Conservation (phyloP, 2,329 filamentous ascomycete species). For the Escovopsis weberi region DNA sequence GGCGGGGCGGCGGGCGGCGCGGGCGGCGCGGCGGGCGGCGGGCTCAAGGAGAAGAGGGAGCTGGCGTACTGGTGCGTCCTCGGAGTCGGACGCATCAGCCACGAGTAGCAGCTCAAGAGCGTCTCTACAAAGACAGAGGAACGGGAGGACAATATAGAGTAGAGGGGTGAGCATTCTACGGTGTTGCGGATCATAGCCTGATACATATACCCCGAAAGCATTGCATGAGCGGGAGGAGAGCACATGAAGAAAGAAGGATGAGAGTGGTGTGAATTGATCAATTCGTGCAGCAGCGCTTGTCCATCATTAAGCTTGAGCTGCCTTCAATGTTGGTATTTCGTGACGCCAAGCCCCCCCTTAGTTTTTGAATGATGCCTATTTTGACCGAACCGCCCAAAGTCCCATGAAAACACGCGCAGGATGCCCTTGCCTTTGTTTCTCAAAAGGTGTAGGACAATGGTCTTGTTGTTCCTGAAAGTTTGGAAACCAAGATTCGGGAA, state of each 20-base stretch:
- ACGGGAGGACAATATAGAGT: slow-evolving; percentile 3
- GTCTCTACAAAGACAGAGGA: not conserved
- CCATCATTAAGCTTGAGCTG: slow-evolving; percentile 32
- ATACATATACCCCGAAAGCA: too few relatives aligned
- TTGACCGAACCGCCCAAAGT: slow-evolving; percentile 23
- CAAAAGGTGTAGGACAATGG: too few relatives aligned
- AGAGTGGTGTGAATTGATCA: slow-evolving; percentile 14
- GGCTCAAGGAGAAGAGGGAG: slow-evolving; percentile 64
- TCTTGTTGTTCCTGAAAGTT: too few relatives aligned
- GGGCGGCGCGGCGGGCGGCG: slow-evolving; percentile 37
- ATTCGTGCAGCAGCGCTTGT: slow-evolving; percentile 25
- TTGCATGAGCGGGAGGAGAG: too few relatives aligned
- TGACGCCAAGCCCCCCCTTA: slow-evolving; percentile 29
- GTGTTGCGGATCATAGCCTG: not conserved
- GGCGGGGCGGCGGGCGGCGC: slow-evolving; percentile 45
- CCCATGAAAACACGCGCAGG: slow-evolving; percentile 17
- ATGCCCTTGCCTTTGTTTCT: too few relatives aligned
- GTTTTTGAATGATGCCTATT: slow-evolving; percentile 5
- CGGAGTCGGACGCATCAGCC: slow-evolving; percentile 66
- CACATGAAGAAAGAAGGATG: not conserved
- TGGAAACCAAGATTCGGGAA: too few relatives aligned
- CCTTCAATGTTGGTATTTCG: slow-evolving; percentile 21
- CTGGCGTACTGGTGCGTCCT: slow-evolving; percentile 93
- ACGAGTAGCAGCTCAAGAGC: slow-evolving; percentile 14
- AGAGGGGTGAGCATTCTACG: not conserved